Percentiles rank a stretch among this genome's conserved stretches.
These are phyloP conservation scores for Tetrahymena thermophila DNA, from an alignment of 73 alveolate genomes.

Conservation along the genomic window DNA sequence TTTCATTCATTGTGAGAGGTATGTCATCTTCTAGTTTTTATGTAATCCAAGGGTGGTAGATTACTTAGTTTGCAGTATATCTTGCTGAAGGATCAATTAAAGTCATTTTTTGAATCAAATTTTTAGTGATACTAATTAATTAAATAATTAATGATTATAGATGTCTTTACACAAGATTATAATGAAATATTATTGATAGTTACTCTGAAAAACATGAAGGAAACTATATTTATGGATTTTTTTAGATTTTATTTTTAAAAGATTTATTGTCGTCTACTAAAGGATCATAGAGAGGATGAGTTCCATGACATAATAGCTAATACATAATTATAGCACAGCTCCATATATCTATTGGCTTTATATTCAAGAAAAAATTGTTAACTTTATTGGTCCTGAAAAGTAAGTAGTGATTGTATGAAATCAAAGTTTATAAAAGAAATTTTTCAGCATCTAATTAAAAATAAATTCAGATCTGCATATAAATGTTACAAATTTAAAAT, in stretches of 20 bases:
- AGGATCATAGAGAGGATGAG: constrained; percentile 51
- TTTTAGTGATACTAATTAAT: constrained; percentile 30
- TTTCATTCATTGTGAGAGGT: constrained; percentile 33
- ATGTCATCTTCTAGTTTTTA: constrained; percentile 1
- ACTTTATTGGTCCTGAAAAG: no score
- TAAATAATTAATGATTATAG: not conserved
- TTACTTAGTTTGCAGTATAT: constrained; percentile 53
- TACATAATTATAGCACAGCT: constrained; percentile 55
- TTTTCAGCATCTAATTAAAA: not conserved
- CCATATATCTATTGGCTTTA: constrained; percentile 59
- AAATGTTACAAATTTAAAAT: not conserved
- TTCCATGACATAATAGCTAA: constrained; percentile 40
- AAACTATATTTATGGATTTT: not conserved
- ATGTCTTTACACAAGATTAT: not conserved
- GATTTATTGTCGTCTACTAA: constrained; percentile 26
- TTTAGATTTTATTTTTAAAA: constrained; percentile 19
- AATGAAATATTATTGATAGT: not conserved
- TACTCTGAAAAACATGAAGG: constrained; percentile 2
- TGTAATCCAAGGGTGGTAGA: constrained; percentile 73
- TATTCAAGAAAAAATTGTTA: not conserved
- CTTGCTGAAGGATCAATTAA: constrained; percentile 60
- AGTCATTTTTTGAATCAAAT: constrained; percentile 52
- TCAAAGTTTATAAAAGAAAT: not conserved
- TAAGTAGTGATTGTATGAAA: no score
- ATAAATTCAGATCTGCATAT: not conserved